Conservation (phyloP, 2,329 filamentous ascomycete genomes). For the Exophiala mesophila region DNA sequence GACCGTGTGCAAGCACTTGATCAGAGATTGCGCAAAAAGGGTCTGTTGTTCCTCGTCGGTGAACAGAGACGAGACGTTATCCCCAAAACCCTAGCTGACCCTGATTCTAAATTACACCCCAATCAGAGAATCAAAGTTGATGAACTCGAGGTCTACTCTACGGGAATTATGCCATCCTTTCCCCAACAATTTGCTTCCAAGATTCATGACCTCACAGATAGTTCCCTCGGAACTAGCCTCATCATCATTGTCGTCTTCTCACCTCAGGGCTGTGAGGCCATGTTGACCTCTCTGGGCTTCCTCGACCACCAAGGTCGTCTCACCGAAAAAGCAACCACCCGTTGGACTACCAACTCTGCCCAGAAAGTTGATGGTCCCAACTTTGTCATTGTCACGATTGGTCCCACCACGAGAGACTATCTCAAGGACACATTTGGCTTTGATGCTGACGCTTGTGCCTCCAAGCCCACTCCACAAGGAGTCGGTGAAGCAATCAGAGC, state of each 20-base stretch:
- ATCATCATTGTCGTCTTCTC: slow-evolving; percentile 50
- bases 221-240: background rate
- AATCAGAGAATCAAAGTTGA: slow-evolving; percentile 60
- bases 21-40: slow-evolving; percentile 35
- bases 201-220: slow-evolving; percentile 43
- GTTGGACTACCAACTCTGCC: slow-evolving; percentile 20
- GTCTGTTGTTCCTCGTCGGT: slow-evolving; percentile 81
- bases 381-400: slow-evolving; percentile 78
- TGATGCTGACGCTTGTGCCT: slow-evolving; percentile 59
- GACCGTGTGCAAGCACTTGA: slow-evolving; percentile 13
- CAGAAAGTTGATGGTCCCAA: slow-evolving; percentile 1
- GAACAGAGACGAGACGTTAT: slow-evolving; percentile 88
- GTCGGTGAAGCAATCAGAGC: slow-evolving; percentile 62
- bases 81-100: slow-evolving; percentile 67
- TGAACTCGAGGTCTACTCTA: slow-evolving; percentile 82
- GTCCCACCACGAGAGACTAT: slow-evolving; percentile 81
- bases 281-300: slow-evolving; percentile 51
- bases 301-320: slow-evolving; percentile 39
- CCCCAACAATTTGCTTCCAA: slow-evolving; percentile 56
- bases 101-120: slow-evolving; percentile 37
- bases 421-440: slow-evolving; percentile 46
- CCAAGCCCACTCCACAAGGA: slow-evolving; percentile 75
- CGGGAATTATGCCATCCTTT: slow-evolving; percentile 76
- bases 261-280: slow-evolving; percentile 57
- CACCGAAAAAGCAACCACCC: slow-evolving; percentile 19